Evolutionary conservation across 495 filamentous ascomycete genomes (phyloP), one percentile per base, ranked within the genome.

Genomic region (Aspergillus funiculosus): DNA sequence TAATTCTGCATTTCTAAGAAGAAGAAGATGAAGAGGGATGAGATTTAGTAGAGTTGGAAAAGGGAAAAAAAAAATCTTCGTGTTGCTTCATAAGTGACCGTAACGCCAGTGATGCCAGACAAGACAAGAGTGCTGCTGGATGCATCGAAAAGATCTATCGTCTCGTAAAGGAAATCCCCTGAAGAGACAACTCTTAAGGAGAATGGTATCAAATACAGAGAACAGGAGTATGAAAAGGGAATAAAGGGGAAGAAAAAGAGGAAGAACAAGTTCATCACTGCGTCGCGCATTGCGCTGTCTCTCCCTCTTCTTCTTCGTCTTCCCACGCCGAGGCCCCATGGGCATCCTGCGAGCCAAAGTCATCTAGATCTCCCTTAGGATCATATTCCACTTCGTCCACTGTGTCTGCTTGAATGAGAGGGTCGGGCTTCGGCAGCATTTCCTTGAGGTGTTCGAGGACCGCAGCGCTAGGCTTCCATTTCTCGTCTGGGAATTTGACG

Each of bases 331-430:
- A 80, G n/a, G 77, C 83, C 7, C 76, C 85, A 42, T 83, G 67
- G 5, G 78, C 78, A 59, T 89, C 85, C 37, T 79, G 80, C 35
- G 79, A 80, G 28, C 81, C 78, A 28, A 90, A 88, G 29, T 87
- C 79, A 14, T 94, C 87, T 29, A 95, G 74, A 46, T 85, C 77
- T 7, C 81, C 89, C 57, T 86, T 77, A n/a, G 76, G 75, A 30
- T 94, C 83, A 54, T 83, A 95, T 6, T 85, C 75, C 3, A 95
- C 90, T 31, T 96, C 89, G 44, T 97, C 92, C 11, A 89, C 71
- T 28, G 83, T 78, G 2, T 90, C 82, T 3, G 77, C 77, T 46
- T 73, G 59, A 31, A 95, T 84, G 13, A 70, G 71, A 1, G 69
- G 60, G 5, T 60, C 68, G 2, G 80, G 74, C 47, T 73, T 71